These are phyloP conservation scores for Diaporthe longicolla DNA, from an alignment of 2,329 filamentous ascomycete species.

Conservation along the genomic window DNA sequence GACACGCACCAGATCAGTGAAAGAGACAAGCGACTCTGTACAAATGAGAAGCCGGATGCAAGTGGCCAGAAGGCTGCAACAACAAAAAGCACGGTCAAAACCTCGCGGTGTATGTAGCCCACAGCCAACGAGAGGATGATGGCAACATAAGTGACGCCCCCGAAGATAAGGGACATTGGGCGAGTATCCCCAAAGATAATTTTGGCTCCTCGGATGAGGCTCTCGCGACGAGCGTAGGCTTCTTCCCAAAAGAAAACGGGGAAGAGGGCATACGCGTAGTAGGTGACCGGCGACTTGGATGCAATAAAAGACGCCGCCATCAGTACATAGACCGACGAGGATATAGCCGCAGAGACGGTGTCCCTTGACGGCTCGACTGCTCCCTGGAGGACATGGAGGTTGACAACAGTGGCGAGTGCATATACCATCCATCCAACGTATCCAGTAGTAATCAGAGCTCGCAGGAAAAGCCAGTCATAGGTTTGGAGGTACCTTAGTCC, in stretches of 20 bases:
- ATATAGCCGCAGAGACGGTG: slow-evolving; percentile 71
- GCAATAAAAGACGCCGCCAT: slow-evolving; percentile 85
- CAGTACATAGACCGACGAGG: slow-evolving; percentile 80
- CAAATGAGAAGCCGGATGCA: slow-evolving; percentile 79
- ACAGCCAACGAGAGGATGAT: slow-evolving; percentile 87
- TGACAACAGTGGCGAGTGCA: slow-evolving; percentile 88
- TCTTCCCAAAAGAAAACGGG: slow-evolving; percentile 98
- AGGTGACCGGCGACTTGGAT: slow-evolving; percentile 84
- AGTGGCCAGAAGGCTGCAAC: slow-evolving; percentile 84
- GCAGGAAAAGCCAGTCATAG: slow-evolving; percentile 97
- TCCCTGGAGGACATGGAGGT: slow-evolving; percentile 86
- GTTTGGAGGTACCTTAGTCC: slow-evolving; percentile 96
- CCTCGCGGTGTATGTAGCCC: slow-evolving; percentile 91
- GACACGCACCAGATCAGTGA: slow-evolving; percentile 80
- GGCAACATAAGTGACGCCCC: slow-evolving; percentile 77
- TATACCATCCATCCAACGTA: slow-evolving; percentile 98
- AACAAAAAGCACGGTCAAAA: slow-evolving; percentile 86
- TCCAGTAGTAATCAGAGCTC: slow-evolving; percentile 88
- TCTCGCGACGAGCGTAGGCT: slow-evolving; percentile 82
- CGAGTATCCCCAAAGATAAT: slow-evolving; percentile 76
- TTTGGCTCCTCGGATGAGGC: slow-evolving; percentile 75
- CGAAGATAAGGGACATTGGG: slow-evolving; percentile 65
- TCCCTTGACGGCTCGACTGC: slow-evolving; percentile 75
- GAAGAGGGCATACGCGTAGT: slow-evolving; percentile 94
- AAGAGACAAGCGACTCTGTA: slow-evolving; percentile 75